phyloP scores from a whole-genome alignment of 345 rosid species.

The Streptanthus diversifolius region DNA sequence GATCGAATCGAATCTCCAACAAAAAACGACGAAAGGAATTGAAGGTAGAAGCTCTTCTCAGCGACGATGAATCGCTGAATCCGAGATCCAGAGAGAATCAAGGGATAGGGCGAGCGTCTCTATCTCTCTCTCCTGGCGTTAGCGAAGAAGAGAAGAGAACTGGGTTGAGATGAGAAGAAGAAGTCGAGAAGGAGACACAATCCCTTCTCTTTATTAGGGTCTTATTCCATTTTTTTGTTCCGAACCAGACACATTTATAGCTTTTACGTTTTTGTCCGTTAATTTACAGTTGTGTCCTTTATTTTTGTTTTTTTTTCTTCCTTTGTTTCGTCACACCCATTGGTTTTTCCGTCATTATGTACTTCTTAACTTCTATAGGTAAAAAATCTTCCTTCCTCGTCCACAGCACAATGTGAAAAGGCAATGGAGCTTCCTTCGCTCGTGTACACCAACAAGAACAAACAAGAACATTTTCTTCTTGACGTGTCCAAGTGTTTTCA shows the following conservation, averaged over 20 bases:
- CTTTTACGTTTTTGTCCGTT: background rate
- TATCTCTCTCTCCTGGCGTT: constrained; percentile 52
- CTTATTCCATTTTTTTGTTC: background rate
- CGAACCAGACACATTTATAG: constrained; percentile 11
- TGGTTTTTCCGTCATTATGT: constrained; percentile 28
- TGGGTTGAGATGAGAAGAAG: constrained; percentile 24
- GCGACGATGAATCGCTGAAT: constrained; percentile 40
- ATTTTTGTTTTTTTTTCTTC: background rate
- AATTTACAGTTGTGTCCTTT: constrained; percentile 7
- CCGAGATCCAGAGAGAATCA: constrained; percentile 13
- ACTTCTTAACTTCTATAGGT: background rate
- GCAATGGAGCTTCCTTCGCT: constrained; percentile 61
- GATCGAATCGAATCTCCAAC: constrained; percentile 14
- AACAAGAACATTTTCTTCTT: constrained; percentile 63
- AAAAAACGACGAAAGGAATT: background rate
- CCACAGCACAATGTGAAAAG: constrained; percentile 62
- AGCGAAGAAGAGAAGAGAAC: constrained; percentile 43
- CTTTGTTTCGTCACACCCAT: background rate
- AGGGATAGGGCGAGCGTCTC: constrained; percentile 23
- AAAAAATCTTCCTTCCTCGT: constrained; percentile 52
- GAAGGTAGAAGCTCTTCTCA: constrained; percentile 23
- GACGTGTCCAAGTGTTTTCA: background rate
- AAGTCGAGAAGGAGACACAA: constrained; percentile 32
- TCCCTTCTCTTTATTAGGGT: constrained; percentile 46
- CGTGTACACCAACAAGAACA: constrained; percentile 67